A percentile compares a stretch with the other conserved stretches of the same genome.
These are phyloP conservation scores for Diaporthe citrichinensis DNA, from an alignment of 2,329 filamentous ascomycete species.

Conservation along the genomic window DNA sequence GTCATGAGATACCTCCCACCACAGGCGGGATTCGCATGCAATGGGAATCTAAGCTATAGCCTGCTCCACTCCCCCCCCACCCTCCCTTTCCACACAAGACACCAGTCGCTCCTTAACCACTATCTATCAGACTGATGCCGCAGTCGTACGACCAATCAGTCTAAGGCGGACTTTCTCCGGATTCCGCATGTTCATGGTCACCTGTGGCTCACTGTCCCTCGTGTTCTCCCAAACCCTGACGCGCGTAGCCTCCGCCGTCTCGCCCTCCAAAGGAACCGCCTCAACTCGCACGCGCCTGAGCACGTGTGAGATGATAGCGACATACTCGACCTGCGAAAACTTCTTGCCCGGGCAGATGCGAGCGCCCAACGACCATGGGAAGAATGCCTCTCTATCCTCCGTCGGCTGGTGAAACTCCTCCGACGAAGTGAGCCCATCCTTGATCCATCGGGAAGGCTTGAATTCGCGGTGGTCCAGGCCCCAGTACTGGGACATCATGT, in stretches of 20 bases:
- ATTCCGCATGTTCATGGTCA: constrained; percentile 13
- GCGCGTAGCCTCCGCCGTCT: background rate
- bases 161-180: constrained; percentile 42
- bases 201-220: constrained; percentile 1
- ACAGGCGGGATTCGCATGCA: too few relatives aligned
- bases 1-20: too few relatives aligned
- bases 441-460: constrained; percentile 34
- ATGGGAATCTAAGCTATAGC: too few relatives aligned
- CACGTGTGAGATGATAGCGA: background rate
- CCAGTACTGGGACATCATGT: constrained; percentile 30
- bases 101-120: background rate
- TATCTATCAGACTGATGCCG: too few relatives aligned
- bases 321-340: constrained; percentile 18
- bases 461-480: constrained; percentile 24
- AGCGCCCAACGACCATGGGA: constrained; percentile 3
- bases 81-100: background rate
- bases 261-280: background rate
- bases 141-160: background rate
- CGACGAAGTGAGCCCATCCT: background rate
- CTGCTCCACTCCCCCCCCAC: too few relatives aligned
- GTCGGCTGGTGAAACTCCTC: background rate
- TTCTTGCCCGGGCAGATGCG: constrained; percentile 24
- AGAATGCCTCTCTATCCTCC: background rate
- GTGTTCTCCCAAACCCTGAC: constrained; percentile 4
- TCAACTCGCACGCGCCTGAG: background rate